These are phyloP conservation scores for Apiospora sp. DNA, from an alignment of 2,329 filamentous ascomycete species.

Conservation along the genomic window DNA sequence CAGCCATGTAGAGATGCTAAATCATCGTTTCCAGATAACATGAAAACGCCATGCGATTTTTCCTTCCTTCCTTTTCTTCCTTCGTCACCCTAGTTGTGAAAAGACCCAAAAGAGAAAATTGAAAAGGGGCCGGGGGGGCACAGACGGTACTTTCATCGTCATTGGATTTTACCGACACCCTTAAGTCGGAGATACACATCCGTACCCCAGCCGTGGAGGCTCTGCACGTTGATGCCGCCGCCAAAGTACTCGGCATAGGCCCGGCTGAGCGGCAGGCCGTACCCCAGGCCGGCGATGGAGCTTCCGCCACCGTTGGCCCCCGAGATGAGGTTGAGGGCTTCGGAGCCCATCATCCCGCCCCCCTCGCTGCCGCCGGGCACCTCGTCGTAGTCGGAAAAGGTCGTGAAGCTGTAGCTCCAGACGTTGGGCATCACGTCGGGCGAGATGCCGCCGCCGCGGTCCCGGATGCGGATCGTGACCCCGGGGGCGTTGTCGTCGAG, in stretches of 20 bases:
- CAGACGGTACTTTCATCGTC: conserved; percentile 16
- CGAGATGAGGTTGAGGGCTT: conserved; percentile 79
- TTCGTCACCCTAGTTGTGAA: not conserved
- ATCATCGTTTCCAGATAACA: not conserved
- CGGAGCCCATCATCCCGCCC: conserved; percentile 57
- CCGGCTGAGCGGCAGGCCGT: conserved; percentile 87
- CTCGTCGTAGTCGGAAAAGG: conserved; percentile 75
- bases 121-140: not conserved
- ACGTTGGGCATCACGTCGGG: conserved; percentile 86
- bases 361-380: conserved; percentile 49
- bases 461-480: conserved; percentile 93
- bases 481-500: conserved; percentile 76
- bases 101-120: not conserved
- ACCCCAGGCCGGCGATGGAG: conserved; percentile 91
- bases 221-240: conserved; percentile 94
- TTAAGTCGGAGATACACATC: conserved; percentile 73
- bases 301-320: conserved; percentile 75
- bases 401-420: conserved; percentile 98
- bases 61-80: not conserved
- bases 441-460: conserved; percentile 92
- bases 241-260: conserved; percentile 99
- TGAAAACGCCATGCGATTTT: not conserved
- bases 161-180: conserved; percentile 65
- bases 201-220: conserved; percentile 89
- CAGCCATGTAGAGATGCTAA: not conserved